Base-by-base conservation (phyloP, 257 asterid species). In the Jasminum sambac region DNA sequence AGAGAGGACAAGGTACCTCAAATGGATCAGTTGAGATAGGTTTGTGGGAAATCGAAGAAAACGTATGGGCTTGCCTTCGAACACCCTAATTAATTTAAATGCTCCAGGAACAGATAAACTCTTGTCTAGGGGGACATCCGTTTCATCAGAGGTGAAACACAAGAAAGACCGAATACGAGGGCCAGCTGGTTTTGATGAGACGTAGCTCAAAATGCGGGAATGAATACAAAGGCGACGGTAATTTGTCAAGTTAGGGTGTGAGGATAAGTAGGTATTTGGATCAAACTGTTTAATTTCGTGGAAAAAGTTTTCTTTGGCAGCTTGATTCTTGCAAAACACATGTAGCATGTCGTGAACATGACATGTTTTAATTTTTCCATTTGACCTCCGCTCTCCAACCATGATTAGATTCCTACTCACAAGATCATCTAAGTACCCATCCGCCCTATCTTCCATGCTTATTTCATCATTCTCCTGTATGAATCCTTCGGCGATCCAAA, bases 401-500 rank as follows among this genome's bases (percentile, higher is more conserved):
- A 83, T 85, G 34, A 85, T 86, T 65, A 85, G 41, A 50, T 83
- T 85, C 70, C 84, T 74, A 60, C 76, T 79, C 55, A 83, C 77
- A 61, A 85, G 89, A 60, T 87, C 85, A 25, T 83, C 82, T 66
- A 85, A 55, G 71, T 80, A 74, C 52, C 76, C 86, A 74, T 83
- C 89, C 1, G 81, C 88, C 9, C 78, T 70, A 48, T 80, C 86
- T 74, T 87, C 90, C 70, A 77, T 63, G 74, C 75, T 75, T 84
- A 77, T 74, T 21, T 74, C 88, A 11, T 70, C 75, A 55, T 72
- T 69, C 42, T 71, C 71, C 5, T 77, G 86, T 60, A 88, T 78
- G 66, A 88, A 82, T 12, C 95, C 95, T 67, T 85, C 95, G 0
- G 89, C 88, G 16, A 84, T 80, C 95, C 91, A 88, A 19, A 85